Base-by-base conservation (phyloP, 257 asterid genomes). In the Sherardia arvensis region DNA sequence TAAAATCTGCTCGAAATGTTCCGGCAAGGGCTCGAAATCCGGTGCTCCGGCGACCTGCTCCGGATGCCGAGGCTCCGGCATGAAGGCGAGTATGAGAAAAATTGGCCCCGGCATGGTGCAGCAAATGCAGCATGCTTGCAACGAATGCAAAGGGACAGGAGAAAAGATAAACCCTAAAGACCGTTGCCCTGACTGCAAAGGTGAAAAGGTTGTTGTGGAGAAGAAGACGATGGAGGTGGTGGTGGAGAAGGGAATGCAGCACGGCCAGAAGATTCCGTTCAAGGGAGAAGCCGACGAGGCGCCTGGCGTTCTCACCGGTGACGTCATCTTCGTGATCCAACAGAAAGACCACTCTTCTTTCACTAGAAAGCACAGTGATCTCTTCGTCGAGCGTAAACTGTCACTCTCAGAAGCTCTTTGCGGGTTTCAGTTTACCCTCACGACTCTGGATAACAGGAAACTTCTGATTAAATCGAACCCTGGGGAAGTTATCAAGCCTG, bases 251-350 rank as follows among this genome's bases (percentile, higher is more conserved):
- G 94, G 94, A 21, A 86, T 83, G 94, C 82, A 79, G 14, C 2
- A 36, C 15, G 17, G 45, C 17, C 45, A 36, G 45, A 10, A 36
- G 45, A 36, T 36, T 1, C 79, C 85, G 9, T 83, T 86, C 76
- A 83, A 84, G 25, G 94, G 94, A n/a, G 90, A 81, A 47, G 94
- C 94, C 25, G 90, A 86, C 67, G 86, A 86, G 69, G 94, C 90
- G 53, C 90, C 94, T 15, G 90, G 81, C 45, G 79, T 81, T 0
- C 49, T 76, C 9, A 77, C 94, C 0, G 94, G 94, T 26, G 94
- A 85, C 66, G 76, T 85, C 25, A 87, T 83, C n/a, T 77, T 81
- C 25, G 75, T 85, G 1, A 73, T 85, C 43, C 94, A 85, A 47
- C 86, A 81, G 66, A 81, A 83, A 61, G 94, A 85, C 29, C 94